Evolutionary conservation across 192 early-diverging fungal genomes (phyloP).

Genomic region (Coemansia sp.): DNA sequence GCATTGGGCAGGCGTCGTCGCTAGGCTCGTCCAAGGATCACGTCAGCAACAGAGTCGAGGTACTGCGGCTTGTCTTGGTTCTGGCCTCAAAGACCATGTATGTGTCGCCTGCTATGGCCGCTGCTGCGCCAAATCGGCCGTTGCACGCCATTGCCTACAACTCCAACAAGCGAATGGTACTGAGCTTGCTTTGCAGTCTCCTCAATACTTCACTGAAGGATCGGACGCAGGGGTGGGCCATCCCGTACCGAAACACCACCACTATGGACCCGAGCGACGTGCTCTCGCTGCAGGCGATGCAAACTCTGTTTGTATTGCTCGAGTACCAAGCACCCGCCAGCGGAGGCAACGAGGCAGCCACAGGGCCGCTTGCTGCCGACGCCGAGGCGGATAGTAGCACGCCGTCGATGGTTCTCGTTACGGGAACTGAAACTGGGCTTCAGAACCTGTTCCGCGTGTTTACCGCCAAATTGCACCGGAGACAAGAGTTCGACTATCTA

Average conservation of each 20-base stretch:
- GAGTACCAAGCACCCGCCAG: slow-evolving; percentile 62
- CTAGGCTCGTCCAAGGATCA: slow-evolving; percentile 66
- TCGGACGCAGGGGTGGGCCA: slow-evolving; percentile 81
- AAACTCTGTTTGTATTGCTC: slow-evolving; percentile 58
- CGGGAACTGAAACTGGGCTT: slow-evolving; percentile 30
- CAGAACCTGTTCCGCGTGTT: slow-evolving; percentile 80
- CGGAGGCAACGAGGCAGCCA: not conserved
- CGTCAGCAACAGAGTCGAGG: slow-evolving; percentile 73
- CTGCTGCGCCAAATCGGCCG: slow-evolving; percentile 26
- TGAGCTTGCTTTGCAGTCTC: slow-evolving; percentile 81
- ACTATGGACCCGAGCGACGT: slow-evolving; percentile 71
- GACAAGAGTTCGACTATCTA: slow-evolving; percentile 81
- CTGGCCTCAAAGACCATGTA: slow-evolving; percentile 84
- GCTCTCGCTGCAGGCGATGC: slow-evolving; percentile 69
- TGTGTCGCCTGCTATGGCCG: slow-evolving; percentile 44
- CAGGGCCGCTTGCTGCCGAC: not conserved
- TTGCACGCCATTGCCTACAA: slow-evolving; percentile 45
- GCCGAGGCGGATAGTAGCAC: slow-evolving; percentile 17
- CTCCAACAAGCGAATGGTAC: slow-evolving; percentile 59
- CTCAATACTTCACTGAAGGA: slow-evolving; percentile 81
- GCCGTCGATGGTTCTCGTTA: slow-evolving; percentile 40
- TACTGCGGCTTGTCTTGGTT: slow-evolving; percentile 72
- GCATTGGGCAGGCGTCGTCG: slow-evolving; percentile 71
- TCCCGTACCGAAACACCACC: slow-evolving; percentile 85
- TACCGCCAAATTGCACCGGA: slow-evolving; percentile 75